Evolutionary conservation across 2,329 filamentous ascomycete genomes (phyloP).

Genomic region (Beauveria medogensis): DNA sequence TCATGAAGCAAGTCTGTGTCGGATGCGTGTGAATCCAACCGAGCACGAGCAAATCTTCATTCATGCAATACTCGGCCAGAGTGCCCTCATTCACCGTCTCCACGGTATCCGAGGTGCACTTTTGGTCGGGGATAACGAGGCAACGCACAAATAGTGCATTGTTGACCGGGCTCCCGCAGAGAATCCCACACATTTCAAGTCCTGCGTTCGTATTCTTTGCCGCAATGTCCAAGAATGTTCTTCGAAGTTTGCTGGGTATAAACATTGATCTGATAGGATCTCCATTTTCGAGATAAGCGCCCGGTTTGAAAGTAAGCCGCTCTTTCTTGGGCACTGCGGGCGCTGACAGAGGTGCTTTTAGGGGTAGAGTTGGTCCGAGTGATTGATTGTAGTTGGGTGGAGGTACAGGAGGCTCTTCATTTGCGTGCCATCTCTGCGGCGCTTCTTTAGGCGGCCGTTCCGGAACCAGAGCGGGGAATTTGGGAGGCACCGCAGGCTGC

Average conservation of each 20-base stretch:
- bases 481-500: constrained; percentile 17
- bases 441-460: constrained; percentile 25
- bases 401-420: constrained; percentile 4
- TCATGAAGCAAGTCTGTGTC: constrained; percentile 96
- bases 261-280: constrained; percentile 81
- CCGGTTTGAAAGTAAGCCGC: constrained; percentile 61
- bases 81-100: constrained; percentile 82
- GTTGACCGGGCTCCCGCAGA: constrained; percentile 83
- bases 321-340: constrained; percentile 38
- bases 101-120: constrained; percentile 84
- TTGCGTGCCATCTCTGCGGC: not conserved
- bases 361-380: not conserved
- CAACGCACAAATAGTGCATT: constrained; percentile 89
- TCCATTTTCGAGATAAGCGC: constrained; percentile 84
- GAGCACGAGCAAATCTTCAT: constrained; percentile 73
- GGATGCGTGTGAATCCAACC: constrained; percentile 99
- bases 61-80: constrained; percentile 83
- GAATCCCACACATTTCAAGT: constrained; percentile 89
- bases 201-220: constrained; percentile 69
- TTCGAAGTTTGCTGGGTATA: constrained; percentile 67
- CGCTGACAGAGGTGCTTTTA: constrained; percentile 8
- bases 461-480: constrained; percentile 18
- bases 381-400: constrained; percentile 9
- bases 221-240: constrained; percentile 66
- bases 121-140: constrained; percentile 85